Percentiles rank a stretch among this genome's conserved stretches.
Conservation (phyloP, 2,329 filamentous ascomycete species). For the Pyricularia sp. region DNA sequence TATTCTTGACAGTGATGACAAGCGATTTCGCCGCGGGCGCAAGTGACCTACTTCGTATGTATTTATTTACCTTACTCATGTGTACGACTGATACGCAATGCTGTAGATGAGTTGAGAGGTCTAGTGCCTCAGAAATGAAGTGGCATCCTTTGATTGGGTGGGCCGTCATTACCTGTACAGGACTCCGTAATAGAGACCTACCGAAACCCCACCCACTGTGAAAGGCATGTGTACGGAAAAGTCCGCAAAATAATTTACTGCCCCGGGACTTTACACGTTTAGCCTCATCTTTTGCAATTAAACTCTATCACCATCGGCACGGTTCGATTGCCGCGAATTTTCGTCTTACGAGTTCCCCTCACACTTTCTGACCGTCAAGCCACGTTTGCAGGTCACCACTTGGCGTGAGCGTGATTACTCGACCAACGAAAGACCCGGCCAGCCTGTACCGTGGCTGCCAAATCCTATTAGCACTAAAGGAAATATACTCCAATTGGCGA, state of each 20-base stretch:
- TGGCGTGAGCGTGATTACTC: not conserved
- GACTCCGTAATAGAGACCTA: not conserved
- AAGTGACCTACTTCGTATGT: not conserved
- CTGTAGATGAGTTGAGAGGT: not conserved
- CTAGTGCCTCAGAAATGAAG: not conserved
- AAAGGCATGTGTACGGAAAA: not conserved
- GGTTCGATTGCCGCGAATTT: not conserved
- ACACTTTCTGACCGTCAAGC: not conserved
- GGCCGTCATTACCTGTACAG: not conserved
- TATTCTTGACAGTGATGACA: not conserved
- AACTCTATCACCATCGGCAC: not conserved
- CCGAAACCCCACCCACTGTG: not conserved
- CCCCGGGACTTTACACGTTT: not conserved
- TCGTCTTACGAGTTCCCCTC: not conserved
- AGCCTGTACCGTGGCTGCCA: not conserved
- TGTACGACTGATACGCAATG: not conserved
- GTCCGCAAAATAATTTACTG: not conserved
- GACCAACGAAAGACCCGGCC: not conserved
- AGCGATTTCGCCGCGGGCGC: not conserved
- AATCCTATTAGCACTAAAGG: not conserved
- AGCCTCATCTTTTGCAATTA: slow-evolving; percentile 3
- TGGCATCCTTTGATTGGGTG: not conserved
- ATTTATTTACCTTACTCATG: not conserved
- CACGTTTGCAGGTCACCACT: not conserved
- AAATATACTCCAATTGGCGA: not conserved